These are phyloP conservation scores for Amphicarpaea edgeworthii DNA, from an alignment of 306 rosid genomes.

Conservation along the genomic window DNA sequence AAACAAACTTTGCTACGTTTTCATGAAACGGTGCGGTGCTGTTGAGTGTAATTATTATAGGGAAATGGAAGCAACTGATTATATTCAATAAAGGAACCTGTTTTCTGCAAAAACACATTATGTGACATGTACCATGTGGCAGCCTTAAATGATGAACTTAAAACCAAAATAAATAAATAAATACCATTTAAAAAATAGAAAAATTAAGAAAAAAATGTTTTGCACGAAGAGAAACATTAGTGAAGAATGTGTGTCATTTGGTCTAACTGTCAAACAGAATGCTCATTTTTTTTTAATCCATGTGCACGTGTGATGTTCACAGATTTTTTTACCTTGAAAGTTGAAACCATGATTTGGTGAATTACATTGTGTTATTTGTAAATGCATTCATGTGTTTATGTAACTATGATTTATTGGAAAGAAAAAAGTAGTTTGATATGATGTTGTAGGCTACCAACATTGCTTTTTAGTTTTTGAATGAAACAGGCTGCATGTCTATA, in stretches of 20 bases:
- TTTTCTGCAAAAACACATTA: conserved; percentile 16
- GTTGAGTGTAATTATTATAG: conserved; percentile 8
- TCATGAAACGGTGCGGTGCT: conserved; percentile 37
- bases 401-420: background rate
- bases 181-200: background rate
- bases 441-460: conserved; percentile 36
- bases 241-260: conserved; percentile 49
- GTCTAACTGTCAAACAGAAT: background rate
- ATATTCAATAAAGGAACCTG: background rate
- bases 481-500: conserved; percentile 28
- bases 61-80: conserved; percentile 4
- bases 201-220: background rate
- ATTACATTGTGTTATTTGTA: background rate
- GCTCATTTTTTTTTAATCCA: conserved; percentile 9
- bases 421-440: conserved; percentile 31
- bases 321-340: background rate
- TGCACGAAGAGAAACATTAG: background rate
- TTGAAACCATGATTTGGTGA: background rate
- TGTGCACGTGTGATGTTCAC: background rate
- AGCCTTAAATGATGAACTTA: conserved; percentile 14
- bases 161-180: background rate
- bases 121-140: conserved; percentile 35
- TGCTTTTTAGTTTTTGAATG: conserved; percentile 21
- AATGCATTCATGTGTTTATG: background rate
- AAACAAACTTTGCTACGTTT: background rate